Evolutionary conservation across 108 stramenopile genomes (phyloP).

Genomic region (Pseudonitzschia delicatissima): DNA sequence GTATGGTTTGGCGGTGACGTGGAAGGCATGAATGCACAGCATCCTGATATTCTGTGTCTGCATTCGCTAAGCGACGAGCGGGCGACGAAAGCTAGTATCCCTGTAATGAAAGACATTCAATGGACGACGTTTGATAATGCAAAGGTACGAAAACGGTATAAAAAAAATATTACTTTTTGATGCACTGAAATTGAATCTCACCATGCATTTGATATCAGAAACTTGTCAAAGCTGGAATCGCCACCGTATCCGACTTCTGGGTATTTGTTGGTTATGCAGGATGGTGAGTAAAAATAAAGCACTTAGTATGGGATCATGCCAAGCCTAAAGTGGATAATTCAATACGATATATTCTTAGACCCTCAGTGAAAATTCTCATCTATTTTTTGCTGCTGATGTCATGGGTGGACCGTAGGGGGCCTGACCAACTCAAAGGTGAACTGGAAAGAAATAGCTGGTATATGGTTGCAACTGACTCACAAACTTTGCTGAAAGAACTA

Average conservation of each 20-base stretch:
- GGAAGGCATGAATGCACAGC: conserved; percentile 51
- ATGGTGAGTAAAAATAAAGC: too few relatives aligned
- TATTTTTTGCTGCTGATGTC: too few relatives aligned
- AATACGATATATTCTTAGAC: too few relatives aligned
- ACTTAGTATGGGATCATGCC: too few relatives aligned
- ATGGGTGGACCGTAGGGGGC: too few relatives aligned
- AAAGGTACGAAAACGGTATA: conserved; percentile 21
- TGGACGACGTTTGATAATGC: conserved; percentile 86
- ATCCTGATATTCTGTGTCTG: conserved; percentile 76
- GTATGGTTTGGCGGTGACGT: conserved; percentile 85
- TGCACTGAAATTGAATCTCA: too few relatives aligned
- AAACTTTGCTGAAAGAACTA: conserved; percentile 31
- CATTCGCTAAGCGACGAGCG: conserved; percentile 62
- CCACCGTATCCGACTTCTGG: conserved; percentile 29
- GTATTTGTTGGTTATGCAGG: conserved; percentile 53
- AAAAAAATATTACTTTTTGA: not conserved
- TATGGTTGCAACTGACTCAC: conserved; percentile 84
- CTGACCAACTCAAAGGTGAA: conserved; percentile 72
- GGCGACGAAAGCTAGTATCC: conserved; percentile 47
- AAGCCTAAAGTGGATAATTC: too few relatives aligned
- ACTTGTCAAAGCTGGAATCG: conserved; percentile 27
- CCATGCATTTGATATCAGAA: not conserved
- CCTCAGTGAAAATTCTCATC: too few relatives aligned
- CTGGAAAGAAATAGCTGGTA: conserved; percentile 82
- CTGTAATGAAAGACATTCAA: conserved; percentile 85